Evolutionary conservation across 495 filamentous ascomycete genomes (phyloP).

Genomic region (Penicillium alfredii): DNA sequence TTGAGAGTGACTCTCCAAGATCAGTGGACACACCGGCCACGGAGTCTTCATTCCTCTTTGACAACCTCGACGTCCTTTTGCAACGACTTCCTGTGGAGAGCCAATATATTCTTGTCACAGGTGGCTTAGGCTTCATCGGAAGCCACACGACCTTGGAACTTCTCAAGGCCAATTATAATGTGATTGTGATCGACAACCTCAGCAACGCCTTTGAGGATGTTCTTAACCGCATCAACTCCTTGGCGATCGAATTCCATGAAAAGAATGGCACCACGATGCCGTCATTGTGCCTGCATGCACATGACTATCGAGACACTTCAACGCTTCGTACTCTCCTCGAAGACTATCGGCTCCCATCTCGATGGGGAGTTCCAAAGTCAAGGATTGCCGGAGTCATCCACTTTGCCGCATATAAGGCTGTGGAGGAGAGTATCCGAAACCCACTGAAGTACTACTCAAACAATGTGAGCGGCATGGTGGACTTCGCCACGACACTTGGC

Average conservation of each 20-base stretch:
- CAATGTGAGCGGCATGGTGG: conserved; percentile 59
- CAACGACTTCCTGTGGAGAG: conserved; percentile 27
- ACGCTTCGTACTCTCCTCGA: conserved; percentile 37
- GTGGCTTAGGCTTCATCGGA: conserved; percentile 63
- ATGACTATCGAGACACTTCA: conserved; percentile 51
- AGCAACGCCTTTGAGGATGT: conserved; percentile 54
- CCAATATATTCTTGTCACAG: conserved; percentile 53
- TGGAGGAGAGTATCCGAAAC: conserved; percentile 45
- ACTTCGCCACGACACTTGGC: conserved; percentile 48
- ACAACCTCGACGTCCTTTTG: conserved; percentile 34
- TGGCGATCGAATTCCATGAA: conserved; percentile 47
- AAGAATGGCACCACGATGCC: conserved; percentile 42
- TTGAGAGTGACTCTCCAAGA: conserved; percentile 30
- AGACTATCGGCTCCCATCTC: conserved; percentile 28
- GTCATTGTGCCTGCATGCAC: conserved; percentile 46
- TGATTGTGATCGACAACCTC: conserved; percentile 59
- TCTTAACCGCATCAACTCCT: conserved; percentile 44
- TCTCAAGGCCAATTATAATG: conserved; percentile 55
- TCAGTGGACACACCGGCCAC: conserved; percentile 38
- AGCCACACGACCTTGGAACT: conserved; percentile 59
- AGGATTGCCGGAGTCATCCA: conserved; percentile 57
- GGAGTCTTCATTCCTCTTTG: conserved; percentile 36
- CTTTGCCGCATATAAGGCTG: conserved; percentile 57
- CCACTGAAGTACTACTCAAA: conserved; percentile 61
- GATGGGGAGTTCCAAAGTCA: conserved; percentile 41